Base-by-base conservation (phyloP, 1,284 basidiomycete genomes). In the Pulveroboletus sp. region DNA sequence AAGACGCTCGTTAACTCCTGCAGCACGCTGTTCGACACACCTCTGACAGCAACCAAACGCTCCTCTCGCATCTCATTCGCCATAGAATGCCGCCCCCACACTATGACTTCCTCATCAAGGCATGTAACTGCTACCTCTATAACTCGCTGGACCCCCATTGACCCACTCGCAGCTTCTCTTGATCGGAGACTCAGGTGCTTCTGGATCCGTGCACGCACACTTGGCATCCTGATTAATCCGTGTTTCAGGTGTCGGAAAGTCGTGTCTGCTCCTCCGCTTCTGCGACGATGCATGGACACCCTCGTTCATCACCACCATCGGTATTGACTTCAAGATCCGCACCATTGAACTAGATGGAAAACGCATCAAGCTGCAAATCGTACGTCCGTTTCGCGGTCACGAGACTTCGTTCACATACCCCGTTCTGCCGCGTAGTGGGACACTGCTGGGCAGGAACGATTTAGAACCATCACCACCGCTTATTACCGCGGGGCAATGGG, bases 401-500 rank as follows among this genome's bases (percentile, higher is more conserved):
- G 39, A 49, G 56, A 45, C 46, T 28, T 54, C 47, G 39, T 55
- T 56, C 59, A 56, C 20, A 7, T 46, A 11, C 24, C 44, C 47
- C 36, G 3, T 8, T 28, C 24, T 42, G 33, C 54, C 49, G 55
- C 60, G 33, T 58, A 96, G 93, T 98, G 95, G 95, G 95, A 98
- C 74, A 99, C 97, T 58, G 97, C 97, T 48, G 96, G 97, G 40
- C 97, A 99, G 80, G 97, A 99, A 79, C 90, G 97, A 38, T 99
- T 99, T 83, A 85, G 96, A 70, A 99, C 97, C 43, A 99, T 99
- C 75, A 99, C 97, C 43, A 98, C 96, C 11, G 96, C 97, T n/a
- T 99, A 99, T 78, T 99, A 99, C 81, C 91, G 97, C 66, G 97
- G 97, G 44, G 97, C 97, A 18, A 99, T 99, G 96, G 97, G 97